Base-by-base conservation (phyloP, 2,329 filamentous ascomycete species). In the Camptophora hylomeconis region DNA sequence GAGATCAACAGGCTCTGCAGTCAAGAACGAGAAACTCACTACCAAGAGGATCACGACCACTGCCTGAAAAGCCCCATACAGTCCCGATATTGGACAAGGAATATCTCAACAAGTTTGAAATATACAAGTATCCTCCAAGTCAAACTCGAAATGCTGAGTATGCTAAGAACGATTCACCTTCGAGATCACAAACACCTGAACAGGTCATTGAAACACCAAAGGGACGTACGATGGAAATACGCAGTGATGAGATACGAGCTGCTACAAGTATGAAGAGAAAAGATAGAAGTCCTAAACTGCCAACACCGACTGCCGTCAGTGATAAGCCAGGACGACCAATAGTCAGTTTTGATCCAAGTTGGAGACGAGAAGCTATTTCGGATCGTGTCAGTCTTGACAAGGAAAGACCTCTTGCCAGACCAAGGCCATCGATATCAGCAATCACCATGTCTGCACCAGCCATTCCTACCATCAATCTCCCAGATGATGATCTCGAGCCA, bases 321-420 rank as follows among this genome's bases (percentile, higher is more conserved):
- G 80, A 94, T 60, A 80, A 70, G 49, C 79, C 80, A 45, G 83
- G 83, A 45, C 75, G 87, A 51, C 87, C 87, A 39, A 95, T 95
- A 64, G 87, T 95, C 66, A 95, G 87, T 68, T 95, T 95, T 67
- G 72, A 92, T 58, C 71, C 71, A 48, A 71, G 78, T 51, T 93
- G 82, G 61, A 79, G 76, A 56, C 61, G 35, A 9, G 25, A 32
- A 4, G 36, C 26, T 17, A 37, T 42, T 11, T 42, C 41, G 5
- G 40, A 69, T 59, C 61, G 55, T 38, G 46, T 15, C 45, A 53
- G 34, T 38, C 47, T 6, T 10, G 38, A 42, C 19, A 20, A 35
- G 2, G 43, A 40, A 12, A 41, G 34, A 30, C 35, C 41, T 3
- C 16, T 12, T 22, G 12, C n/a, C 47, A 46, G 26, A n/a, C n/a